Base-by-base conservation (phyloP, 768 basidiomycete species). In the Lactarius psammicola region DNA sequence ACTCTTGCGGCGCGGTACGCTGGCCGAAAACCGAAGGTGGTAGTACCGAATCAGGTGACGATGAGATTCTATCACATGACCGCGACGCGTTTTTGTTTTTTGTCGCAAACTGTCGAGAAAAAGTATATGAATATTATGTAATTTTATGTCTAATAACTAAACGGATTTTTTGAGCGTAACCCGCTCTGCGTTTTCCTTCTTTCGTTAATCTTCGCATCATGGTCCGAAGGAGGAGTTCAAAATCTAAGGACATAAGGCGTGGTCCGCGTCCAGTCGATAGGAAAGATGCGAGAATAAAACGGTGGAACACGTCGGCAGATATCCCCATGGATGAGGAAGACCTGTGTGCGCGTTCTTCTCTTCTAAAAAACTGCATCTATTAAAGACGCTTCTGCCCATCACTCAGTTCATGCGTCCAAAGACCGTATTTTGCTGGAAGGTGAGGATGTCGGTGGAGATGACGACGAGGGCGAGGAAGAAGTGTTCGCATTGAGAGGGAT, bases 351-450 rank as follows among this genome's bases (percentile, higher is more conserved):
- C 80, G 58, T 63, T 51, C 51, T 49, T 58, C 56, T 31, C 49
- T 44, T 30, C 38, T 28, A 10, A 26, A 30, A 15, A 8, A 15
- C 33, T n/a, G 31, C 26, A 23, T 26, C 8, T 36, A 17, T 38
- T 23, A 33, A 34, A n/a, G 34, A 36, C 17, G 20, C 42, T 56
- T 28, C 34, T 10, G 13, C n/a, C 18, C 5, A 13, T 23, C 26
- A 31, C 9, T 4, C 69, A 94, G 92, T 93, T 72, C 90, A 92
- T 73, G 77, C 80, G 1, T 84, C 86, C 33, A 82, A 84, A 60
- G 94, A 97, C 73, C 85, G 84, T 72, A 89, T 96, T 65, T 78
- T 91, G 5, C 79, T 97, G 6, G 87, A 92, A 44, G 87, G 82
- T n/a, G 81, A 84, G 38, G 74, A 78, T 36, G 72, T 75, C 2